Conservation (phyloP, 352 stramenopile species). For the Globisporangium ultimum region DNA sequence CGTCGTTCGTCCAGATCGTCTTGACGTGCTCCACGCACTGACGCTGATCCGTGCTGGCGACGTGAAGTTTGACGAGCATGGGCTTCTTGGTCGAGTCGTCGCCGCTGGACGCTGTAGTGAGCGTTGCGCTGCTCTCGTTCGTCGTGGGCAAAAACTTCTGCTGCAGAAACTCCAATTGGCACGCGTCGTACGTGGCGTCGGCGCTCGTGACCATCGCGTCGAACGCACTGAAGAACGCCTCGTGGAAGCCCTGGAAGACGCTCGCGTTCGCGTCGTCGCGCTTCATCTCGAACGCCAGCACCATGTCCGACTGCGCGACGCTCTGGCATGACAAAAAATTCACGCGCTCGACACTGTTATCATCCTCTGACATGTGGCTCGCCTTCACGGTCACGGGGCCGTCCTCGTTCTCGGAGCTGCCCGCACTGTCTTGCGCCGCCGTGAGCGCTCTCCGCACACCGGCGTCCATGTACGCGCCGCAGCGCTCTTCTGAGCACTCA, state of each 20-base stretch:
- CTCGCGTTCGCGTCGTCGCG: conserved; percentile 19
- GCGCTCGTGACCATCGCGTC: conserved; percentile 58
- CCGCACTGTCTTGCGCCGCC: no score
- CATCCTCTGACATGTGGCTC: not conserved
- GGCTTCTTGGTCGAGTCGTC: conserved; percentile 18
- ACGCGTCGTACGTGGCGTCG: conserved; percentile 56
- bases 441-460: not conserved
- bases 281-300: conserved; percentile 37
- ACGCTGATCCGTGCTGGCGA: conserved; percentile 31
- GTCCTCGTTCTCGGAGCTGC: not conserved
- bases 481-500: conserved; percentile 11
- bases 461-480: not conserved
- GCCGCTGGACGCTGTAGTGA: conserved; percentile 1
- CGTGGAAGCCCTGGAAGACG: conserved; percentile 53
- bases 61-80: conserved; percentile 50
- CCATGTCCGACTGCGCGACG: conserved; percentile 23
- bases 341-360: conserved; percentile 18
- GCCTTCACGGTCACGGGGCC: not conserved
- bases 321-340: conserved; percentile 37
- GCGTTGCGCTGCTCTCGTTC: conserved; percentile 9
- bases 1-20: conserved; percentile 25
- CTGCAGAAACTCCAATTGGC: conserved; percentile 63
- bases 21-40: conserved; percentile 39
- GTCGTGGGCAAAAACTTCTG: conserved; percentile 46
- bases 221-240: conserved; percentile 61